Evolutionary conservation across 2,329 filamentous ascomycete genomes (phyloP), one percentile per base, ranked within the genome.

Genomic region (Myotisia sp.): DNA sequence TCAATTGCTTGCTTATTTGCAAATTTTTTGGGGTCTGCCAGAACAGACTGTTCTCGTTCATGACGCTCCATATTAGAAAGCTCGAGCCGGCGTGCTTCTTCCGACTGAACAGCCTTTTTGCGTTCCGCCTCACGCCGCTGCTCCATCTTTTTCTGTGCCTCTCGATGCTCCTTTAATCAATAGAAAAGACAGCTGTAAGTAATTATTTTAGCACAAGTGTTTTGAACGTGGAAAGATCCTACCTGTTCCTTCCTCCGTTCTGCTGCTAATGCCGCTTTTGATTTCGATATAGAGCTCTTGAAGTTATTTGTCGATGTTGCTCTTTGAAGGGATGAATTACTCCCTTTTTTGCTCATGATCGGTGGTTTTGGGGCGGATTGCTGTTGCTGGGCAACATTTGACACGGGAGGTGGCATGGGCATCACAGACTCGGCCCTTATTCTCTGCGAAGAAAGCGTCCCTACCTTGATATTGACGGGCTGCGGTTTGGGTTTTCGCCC

Each of bases 91-190:
- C 79, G 74, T 10, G 63, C 61, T 43, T 83, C 76, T 34, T 71
- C 66, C 36, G 71, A 43, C 18, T 63, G 58, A 23, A 71, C 73
- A 30, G 72, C 71, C 39, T 79, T 70, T 59, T 85, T 84, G 30
- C 79, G 75, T 51, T 92, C 84, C 21, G 80, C 62, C 47, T 92
- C 82, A 10, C 76, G 71, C 57, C 92, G 93, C 23, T 79, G 76
- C 13, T 92, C 81, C 6, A 77, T 76, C 49, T 83, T 87, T 32
- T 77, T 74, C 47, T 85, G 76, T 9, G 74, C 73, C 43, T 85
- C 81, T 30, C 76, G 74, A 51, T 92, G 83, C 47, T 92, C 85
- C 52, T 73, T 26, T 23, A 13, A 22, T 38, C 20, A 26, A n/a
- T 19, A 29, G 24, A 20, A 13, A n/a, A 17, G 10, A 39, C 12